Percentiles rank a stretch among this genome's conserved stretches.
These are phyloP conservation scores for Venturia pyrina DNA, from an alignment of 2,329 filamentous ascomycete species.

Conservation along the genomic window DNA sequence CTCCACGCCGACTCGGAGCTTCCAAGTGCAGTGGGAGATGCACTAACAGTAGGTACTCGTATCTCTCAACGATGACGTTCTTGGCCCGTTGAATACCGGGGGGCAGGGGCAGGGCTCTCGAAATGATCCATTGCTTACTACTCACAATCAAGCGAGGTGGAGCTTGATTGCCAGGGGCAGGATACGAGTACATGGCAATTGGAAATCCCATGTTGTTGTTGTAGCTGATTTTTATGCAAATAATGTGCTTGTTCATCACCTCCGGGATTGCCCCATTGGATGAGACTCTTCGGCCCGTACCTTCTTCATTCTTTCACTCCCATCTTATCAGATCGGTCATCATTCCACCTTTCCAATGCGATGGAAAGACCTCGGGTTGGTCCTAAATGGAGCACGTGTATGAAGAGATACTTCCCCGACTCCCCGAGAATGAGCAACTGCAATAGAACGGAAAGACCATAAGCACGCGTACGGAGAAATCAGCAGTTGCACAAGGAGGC, in stretches of 20 bases:
- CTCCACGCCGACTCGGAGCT: no score
- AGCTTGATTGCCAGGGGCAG: background rate
- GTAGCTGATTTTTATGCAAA: no score
- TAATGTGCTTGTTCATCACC: background rate
- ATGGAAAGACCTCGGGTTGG: background rate
- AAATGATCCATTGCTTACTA: background rate
- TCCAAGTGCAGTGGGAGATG: no score
- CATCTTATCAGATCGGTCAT: background rate
- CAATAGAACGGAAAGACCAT: no score
- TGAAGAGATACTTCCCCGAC: no score
- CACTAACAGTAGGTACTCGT: background rate
- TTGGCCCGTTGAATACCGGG: no score
- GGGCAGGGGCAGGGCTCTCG: no score
- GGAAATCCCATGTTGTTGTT: background rate
- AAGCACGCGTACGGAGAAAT: no score
- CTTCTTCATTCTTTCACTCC: background rate
- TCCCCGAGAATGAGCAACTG: no score
- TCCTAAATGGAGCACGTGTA: background rate
- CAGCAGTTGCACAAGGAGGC: no score
- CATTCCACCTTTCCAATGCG: background rate
- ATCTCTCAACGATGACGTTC: background rate
- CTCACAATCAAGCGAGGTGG: background rate
- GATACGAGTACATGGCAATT: background rate
- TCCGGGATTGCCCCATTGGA: background rate
- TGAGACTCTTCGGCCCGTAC: background rate